Evolutionary conservation across 2,329 filamentous ascomycete species (phyloP), one percentile per base, ranked within the genome.

Genomic region (Hymenoscyphus repandus): DNA sequence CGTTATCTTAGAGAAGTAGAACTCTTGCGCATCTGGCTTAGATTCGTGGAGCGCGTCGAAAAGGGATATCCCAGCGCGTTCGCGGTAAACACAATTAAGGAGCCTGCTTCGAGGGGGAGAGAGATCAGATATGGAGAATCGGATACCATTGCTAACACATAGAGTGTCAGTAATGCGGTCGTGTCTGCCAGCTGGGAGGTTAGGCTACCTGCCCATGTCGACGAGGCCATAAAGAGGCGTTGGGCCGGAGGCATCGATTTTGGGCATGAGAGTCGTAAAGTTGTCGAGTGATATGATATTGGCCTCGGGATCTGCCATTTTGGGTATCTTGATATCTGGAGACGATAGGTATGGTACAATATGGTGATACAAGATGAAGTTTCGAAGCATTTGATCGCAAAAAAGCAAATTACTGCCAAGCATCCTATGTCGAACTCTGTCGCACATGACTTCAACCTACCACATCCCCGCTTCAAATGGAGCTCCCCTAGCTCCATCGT

Each of bases 91-190:
- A 22, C 86, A 91, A 15, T 78, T 83, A 38, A 96, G 76, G 20
- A 90, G 80, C 20, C 90, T 85, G 20, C 86, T 77, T 36, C 74
- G 80, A 3, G 82, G 80, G 18, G 86, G 83, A 3, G 83, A 78
- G n/a, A 95, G 76, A 58, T 90, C 83, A 7, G 90, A 88, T 62
- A 96, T 89, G 40, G 89, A 92, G 74, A 95, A 95, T 49, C 91
- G 88, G 62, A 96, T 92, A 62, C 90, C 91, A 73, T 96, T 96
- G 74, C 90, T 89, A 51, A 27, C 17, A 36, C 7, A 15, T 3
- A 37, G 34, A 13, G 4, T 15, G 43, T 62, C 45, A 62, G 48
- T 27, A 7, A 30, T 31, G 27, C 15, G 4, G n/a, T 32, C 40
- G 17, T 18, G 18, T 2, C 7, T 3, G 10, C 11, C 12, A 17